Percentiles rank a stretch among this genome's conserved stretches.
Evolutionary conservation across 2,329 filamentous ascomycete genomes (phyloP).

Genomic region (Fusarium stilboides): DNA sequence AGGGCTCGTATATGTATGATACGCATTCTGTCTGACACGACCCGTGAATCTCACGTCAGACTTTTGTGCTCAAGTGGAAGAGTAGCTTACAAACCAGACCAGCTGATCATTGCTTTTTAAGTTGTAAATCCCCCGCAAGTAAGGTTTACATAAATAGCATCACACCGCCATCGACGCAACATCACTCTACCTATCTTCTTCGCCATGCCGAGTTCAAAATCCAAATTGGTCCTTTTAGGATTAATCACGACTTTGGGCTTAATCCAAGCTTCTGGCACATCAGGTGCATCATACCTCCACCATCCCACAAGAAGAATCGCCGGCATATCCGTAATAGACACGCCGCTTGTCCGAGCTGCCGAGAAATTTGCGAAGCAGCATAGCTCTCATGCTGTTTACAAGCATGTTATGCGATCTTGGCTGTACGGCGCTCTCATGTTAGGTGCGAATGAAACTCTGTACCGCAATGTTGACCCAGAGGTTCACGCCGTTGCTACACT

Average conservation of each 20-base stretch:
- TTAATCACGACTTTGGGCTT: too few relatives aligned
- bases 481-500: constrained; percentile 27
- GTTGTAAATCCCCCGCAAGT: neutral
- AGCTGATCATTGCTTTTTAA: neutral
- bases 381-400: constrained; percentile 23
- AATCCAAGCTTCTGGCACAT: neutral
- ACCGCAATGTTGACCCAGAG: constrained; percentile 2
- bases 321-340: constrained; percentile 15
- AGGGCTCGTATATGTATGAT: neutral
- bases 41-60: neutral
- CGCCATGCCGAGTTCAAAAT: neutral
- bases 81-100: neutral
- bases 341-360: constrained; percentile 12
- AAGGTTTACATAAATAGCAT: neutral
- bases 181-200: neutral
- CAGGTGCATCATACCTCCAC: rapidly evolving
- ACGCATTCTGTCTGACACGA: neutral
- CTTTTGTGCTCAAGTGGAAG: neutral
- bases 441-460: constrained; percentile 10
- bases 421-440: constrained; percentile 23
- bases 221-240: neutral
- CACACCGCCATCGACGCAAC: neutral
- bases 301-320: constrained; percentile 1
- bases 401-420: constrained; percentile 31
- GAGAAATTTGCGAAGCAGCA: constrained; percentile 6